Percentiles rank a stretch among this genome's conserved stretches.
phyloP scores from a whole-genome alignment of 768 basidiomycete species.

The Termitomyces sp. region DNA sequence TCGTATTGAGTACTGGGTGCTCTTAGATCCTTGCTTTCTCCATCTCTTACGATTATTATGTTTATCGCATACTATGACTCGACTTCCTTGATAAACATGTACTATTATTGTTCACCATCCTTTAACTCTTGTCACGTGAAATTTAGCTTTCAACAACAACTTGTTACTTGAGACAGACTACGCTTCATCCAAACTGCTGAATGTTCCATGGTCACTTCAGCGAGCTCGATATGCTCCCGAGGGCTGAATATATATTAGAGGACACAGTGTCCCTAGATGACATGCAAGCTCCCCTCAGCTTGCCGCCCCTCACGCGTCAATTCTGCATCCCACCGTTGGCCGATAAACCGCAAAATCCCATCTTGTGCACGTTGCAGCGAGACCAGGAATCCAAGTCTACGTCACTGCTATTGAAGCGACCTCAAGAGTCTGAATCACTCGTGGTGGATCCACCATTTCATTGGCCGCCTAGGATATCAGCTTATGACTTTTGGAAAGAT shows the following conservation, averaged over 20 bases:
- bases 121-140: not conserved
- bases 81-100: not conserved
- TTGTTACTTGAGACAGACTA: not conserved
- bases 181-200: not conserved
- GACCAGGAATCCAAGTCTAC: slow-evolving; percentile 8
- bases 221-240: not conserved
- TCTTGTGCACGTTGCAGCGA: slow-evolving; percentile 50
- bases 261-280: slow-evolving; percentile 14
- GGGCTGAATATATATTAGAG: slow-evolving; percentile 3
- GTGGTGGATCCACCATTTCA: slow-evolving; percentile 15
- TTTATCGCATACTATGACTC: not conserved
- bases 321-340: slow-evolving; percentile 64
- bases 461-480: not conserved
- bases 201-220: slow-evolving; percentile 7
- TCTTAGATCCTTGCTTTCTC: slow-evolving; percentile 10
- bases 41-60: not conserved
- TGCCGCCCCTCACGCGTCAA: slow-evolving; percentile 30
- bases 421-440: slow-evolving; percentile 24
- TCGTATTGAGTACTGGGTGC: slow-evolving; percentile 35
- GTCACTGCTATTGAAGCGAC: slow-evolving; percentile 15
- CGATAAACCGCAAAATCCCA: slow-evolving; percentile 77
- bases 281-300: slow-evolving; percentile 17
- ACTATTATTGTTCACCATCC: too few relatives aligned
- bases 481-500: slow-evolving; percentile 14
- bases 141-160: not conserved